Evolutionary conservation across 805 yeast species (phyloP).

Genomic region (Candida ovalis): DNA sequence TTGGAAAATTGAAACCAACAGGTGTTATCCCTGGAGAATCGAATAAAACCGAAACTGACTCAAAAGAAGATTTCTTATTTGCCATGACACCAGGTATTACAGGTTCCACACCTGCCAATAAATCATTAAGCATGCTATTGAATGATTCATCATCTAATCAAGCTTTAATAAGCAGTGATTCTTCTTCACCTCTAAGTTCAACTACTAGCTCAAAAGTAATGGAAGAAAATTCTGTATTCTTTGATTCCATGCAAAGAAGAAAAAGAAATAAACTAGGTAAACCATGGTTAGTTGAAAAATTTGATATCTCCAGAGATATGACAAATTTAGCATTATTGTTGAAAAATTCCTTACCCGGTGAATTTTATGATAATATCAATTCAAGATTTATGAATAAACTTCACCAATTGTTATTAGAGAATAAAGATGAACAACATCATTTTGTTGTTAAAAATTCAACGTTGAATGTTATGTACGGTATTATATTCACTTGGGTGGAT

Average conservation of each 20-base stretch:
- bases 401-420: slow-evolving; percentile 15
- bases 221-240: background rate
- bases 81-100: slow-evolving; percentile 4
- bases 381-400: slow-evolving; percentile 10
- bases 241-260: background rate
- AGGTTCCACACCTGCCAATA: slow-evolving; percentile 2
- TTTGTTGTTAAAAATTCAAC: slow-evolving; percentile 57
- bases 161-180: background rate
- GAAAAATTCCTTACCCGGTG: slow-evolving; percentile 33
- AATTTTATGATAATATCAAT: slow-evolving; percentile 8
- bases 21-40: slow-evolving; percentile 56
- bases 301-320: slow-evolving; percentile 48
- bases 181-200: background rate
- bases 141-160: slow-evolving; percentile 1
- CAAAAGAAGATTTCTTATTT: slow-evolving; percentile 6
- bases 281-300: slow-evolving; percentile 57
- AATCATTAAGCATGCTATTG: slow-evolving; percentile 4
- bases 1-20: slow-evolving; percentile 49
- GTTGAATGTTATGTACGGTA: slow-evolving; percentile 50
- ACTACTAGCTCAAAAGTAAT: background rate
- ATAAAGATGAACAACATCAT: slow-evolving; percentile 36
- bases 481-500: slow-evolving; percentile 51
- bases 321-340: slow-evolving; percentile 41
- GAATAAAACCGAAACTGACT: slow-evolving; percentile 7
- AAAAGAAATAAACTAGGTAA: slow-evolving; percentile 18